A percentile compares a stretch with the other conserved stretches of the same genome.
Conservation (phyloP, 495 filamentous ascomycete species). For the Astrocystis sublimbata region DNA sequence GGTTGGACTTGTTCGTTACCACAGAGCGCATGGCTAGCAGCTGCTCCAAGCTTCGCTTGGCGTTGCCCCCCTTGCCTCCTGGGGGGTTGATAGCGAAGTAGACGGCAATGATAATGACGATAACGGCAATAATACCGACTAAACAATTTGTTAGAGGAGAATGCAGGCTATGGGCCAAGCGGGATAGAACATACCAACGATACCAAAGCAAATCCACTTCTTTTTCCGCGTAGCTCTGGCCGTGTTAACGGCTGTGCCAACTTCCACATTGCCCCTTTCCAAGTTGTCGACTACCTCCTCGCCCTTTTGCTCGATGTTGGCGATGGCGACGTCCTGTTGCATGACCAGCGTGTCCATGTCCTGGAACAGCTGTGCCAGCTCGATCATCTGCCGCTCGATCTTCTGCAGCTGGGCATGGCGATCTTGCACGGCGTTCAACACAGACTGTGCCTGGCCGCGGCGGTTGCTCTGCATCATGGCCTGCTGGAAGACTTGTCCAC, state of each 20-base stretch:
- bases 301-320: conserved; percentile 77
- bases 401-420: conserved; percentile 88
- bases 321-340: conserved; percentile 76
- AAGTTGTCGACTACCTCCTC: conserved; percentile 79
- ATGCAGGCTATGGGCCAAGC: not conserved
- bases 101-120: conserved; percentile 51
- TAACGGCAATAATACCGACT: conserved; percentile 54
- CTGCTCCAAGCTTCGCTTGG: conserved; percentile 31
- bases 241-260: conserved; percentile 73
- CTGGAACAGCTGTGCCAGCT: conserved; percentile 79
- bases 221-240: conserved; percentile 81
- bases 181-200: conserved; percentile 63
- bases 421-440: conserved; percentile 72
- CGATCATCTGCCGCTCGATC: conserved; percentile 84
- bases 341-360: conserved; percentile 80
- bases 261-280: conserved; percentile 75
- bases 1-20: conserved; percentile 16
- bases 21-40: conserved; percentile 24
- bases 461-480: conserved; percentile 73
- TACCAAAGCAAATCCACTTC: conserved; percentile 96
- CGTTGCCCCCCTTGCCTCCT: conserved; percentile 10
- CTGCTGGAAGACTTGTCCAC: conserved; percentile 77
- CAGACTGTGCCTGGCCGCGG: conserved; percentile 74
- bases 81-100: conserved; percentile 39
- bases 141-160: conserved; percentile 21